Conservation (phyloP, 2,329 filamentous ascomycete species). For the Colletotrichum australisinense region DNA sequence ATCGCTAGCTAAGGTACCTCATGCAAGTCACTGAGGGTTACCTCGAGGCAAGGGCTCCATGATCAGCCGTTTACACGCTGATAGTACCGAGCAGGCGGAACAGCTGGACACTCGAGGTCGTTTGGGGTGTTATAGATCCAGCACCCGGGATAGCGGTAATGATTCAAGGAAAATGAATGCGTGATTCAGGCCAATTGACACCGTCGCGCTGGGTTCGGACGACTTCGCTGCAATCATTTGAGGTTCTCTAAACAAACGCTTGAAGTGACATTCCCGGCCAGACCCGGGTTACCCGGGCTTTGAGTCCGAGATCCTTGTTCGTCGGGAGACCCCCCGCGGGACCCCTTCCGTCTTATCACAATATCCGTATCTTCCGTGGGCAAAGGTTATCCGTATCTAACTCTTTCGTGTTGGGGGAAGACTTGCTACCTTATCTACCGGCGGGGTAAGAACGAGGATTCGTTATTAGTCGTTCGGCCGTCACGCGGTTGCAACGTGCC, state of each 20-base stretch:
- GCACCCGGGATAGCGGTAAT: not conserved
- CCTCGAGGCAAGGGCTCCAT: not conserved
- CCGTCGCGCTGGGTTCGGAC: not conserved
- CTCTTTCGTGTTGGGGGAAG: too few species aligned
- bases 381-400: not conserved
- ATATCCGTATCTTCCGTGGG: constrained; percentile 10
- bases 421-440: constrained; percentile 21
- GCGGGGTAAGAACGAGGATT: constrained; percentile 6
- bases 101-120: not conserved
- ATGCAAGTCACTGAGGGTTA: not conserved
- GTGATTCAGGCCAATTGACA: not conserved
- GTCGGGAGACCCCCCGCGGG: constrained; percentile 25
- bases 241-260: not conserved
- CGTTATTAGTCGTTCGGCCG: not conserved
- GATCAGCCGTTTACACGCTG: not conserved
- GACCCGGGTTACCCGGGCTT: not conserved
- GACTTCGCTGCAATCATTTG: not conserved
- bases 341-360: constrained; percentile 24
- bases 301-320: not conserved
- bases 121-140: not conserved
- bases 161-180: not conserved
- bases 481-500: constrained; percentile 25
- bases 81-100: not conserved
- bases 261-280: constrained; percentile 14
- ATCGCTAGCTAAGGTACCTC: too few species aligned